phyloP scores from a whole-genome alignment of 257 asterid genomes.

The Solanum rostratum region DNA sequence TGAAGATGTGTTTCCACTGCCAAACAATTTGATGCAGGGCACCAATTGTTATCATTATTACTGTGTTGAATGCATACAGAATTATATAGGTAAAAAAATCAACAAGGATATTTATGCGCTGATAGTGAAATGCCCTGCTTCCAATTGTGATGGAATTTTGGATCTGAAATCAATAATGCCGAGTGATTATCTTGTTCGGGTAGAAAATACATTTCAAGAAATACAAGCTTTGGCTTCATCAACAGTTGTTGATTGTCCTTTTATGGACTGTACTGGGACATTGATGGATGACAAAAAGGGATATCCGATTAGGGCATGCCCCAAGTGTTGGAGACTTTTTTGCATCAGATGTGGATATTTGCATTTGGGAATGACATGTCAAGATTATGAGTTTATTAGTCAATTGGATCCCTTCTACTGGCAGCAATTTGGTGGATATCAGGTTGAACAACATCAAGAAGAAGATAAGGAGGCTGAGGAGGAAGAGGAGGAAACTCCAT shows the following conservation, averaged over 20 bases:
- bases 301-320: neutral
- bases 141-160: neutral
- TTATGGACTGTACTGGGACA: neutral
- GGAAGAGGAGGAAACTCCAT: neutral
- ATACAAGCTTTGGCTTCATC: neutral
- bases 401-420: neutral
- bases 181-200: neutral
- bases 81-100: neutral
- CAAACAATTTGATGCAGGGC: neutral
- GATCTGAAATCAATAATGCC: neutral
- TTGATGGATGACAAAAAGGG: neutral
- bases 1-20: neutral
- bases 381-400: neutral
- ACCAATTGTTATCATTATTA: neutral
- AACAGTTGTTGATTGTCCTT: neutral
- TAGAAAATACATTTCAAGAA: neutral
- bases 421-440: neutral
- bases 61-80: neutral
- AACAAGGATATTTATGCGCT: neutral
- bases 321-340: neutral
- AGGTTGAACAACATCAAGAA: neutral
- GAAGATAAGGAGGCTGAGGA: no score
- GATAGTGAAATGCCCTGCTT: neutral
- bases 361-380: conserved; percentile 5
- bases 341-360: neutral